Percentiles rank a stretch among this genome's conserved stretches.
Conservation (phyloP, 352 stramenopile genomes). For the Globisporangium spiculum region DNA sequence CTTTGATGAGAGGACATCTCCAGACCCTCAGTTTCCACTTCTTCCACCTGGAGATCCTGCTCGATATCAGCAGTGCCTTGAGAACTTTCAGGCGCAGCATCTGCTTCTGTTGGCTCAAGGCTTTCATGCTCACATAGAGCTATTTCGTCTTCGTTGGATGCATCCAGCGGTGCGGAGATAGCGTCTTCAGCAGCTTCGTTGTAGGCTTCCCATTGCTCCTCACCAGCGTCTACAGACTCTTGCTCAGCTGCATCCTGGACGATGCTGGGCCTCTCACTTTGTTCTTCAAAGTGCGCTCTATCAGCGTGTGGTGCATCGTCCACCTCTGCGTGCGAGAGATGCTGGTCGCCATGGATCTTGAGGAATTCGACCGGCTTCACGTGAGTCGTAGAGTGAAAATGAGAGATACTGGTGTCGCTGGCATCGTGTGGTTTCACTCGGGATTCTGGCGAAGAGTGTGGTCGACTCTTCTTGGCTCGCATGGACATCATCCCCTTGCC, state of each 20-base stretch:
- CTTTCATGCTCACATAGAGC: not conserved
- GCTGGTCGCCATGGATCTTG: not conserved
- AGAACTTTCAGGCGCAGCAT: not conserved
- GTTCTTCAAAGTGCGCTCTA: not conserved
- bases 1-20: not conserved
- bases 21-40: not conserved
- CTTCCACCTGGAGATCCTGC: slow-evolving; percentile 6
- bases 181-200: slow-evolving; percentile 1
- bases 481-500: not conserved
- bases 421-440: not conserved
- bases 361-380: not conserved
- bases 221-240: not conserved
- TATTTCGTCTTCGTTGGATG: not conserved
- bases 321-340: not conserved
- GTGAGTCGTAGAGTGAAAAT: not conserved
- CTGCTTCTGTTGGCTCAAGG: not conserved
- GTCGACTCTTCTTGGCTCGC: slow-evolving; percentile 2
- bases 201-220: slow-evolving; percentile 11
- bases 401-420: not conserved
- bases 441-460: slow-evolving; percentile 4
- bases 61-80: not conserved
- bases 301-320: not conserved
- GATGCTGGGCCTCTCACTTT: not conserved
- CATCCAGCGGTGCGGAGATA: not conserved
- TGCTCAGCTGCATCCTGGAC: not conserved